A percentile compares a stretch with the other conserved stretches of the same genome.
Evolutionary conservation across 176 grass and related monocot genomes (phyloP).

Genomic region (Dendrocalamus sinicus): DNA sequence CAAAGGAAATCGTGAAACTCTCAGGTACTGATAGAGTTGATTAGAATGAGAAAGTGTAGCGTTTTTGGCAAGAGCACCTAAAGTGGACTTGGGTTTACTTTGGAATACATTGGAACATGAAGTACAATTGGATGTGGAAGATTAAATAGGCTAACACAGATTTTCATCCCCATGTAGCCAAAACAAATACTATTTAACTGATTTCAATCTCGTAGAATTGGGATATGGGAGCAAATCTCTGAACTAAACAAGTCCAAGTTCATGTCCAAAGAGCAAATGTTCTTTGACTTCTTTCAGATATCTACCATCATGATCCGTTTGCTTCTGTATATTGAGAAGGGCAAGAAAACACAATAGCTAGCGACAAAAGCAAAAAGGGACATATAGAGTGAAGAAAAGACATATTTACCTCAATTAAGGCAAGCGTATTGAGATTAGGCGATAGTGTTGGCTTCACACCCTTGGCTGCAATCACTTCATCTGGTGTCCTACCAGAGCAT

Average conservation of each 20-base stretch:
- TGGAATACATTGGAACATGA: background rate
- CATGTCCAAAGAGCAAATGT: background rate
- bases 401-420: conserved; percentile 76
- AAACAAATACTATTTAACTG: background rate
- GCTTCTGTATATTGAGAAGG: background rate
- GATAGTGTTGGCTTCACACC: conserved; percentile 93
- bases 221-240: background rate
- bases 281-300: conserved; percentile 20
- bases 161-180: background rate
- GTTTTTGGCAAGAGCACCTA: background rate
- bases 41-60: background rate
- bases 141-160: background rate
- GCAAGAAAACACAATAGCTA: background rate
- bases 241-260: conserved; percentile 15
- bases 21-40: conserved; percentile 10
- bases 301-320: background rate
- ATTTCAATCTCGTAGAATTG: background rate
- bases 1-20: conserved; percentile 37
- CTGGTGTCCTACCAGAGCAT: conserved; percentile 66
- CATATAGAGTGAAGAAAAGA: conserved; percentile 7
- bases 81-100: background rate
- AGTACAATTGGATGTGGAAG: background rate
- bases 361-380: background rate
- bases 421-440: conserved; percentile 81
- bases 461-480: conserved; percentile 91